A percentile compares a stretch with the other conserved stretches of the same genome.
Evolutionary conservation across 495 filamentous ascomycete genomes (phyloP).

Genomic region (Neurospora sp.): DNA sequence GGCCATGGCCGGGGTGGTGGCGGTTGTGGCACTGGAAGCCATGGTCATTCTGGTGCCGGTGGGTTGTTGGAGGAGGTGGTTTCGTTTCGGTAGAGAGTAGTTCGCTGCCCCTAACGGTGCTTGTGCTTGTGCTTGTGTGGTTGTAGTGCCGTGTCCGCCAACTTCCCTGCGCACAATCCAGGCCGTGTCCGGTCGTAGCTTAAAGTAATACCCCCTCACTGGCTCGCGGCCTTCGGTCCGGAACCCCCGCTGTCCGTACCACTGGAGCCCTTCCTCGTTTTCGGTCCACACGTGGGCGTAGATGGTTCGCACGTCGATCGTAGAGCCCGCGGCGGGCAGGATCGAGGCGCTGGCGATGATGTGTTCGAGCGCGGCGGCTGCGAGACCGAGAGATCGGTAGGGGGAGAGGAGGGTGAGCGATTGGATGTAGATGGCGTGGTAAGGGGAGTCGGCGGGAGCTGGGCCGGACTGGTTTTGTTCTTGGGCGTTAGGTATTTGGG

Average conservation of each 20-base stretch:
- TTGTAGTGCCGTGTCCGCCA: not conserved
- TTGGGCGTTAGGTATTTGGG: not conserved
- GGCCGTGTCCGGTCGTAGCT: slow-evolving; percentile 69
- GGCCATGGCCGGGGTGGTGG: not conserved
- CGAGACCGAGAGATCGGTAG: slow-evolving; percentile 72
- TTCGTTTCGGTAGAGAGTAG: not conserved
- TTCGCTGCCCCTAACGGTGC: not conserved
- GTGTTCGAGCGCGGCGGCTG: slow-evolving; percentile 55
- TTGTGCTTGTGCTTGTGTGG: not conserved
- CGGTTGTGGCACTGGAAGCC: not conserved
- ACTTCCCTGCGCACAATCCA: slow-evolving; percentile 53
- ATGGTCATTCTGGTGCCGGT: not conserved
- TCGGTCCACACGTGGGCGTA: slow-evolving; percentile 94
- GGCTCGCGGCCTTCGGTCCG: slow-evolving; percentile 35
- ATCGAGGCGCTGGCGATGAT: slow-evolving; percentile 36
- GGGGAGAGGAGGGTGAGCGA: slow-evolving; percentile 76
- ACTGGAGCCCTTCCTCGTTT: slow-evolving; percentile 74
- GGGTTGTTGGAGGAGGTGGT: not conserved
- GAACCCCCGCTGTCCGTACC: slow-evolving; percentile 84
- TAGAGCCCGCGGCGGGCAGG: slow-evolving; percentile 22
- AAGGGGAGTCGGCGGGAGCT: slow-evolving; percentile 11
- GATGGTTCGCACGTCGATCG: slow-evolving; percentile 41
- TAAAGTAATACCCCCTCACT: slow-evolving; percentile 72
- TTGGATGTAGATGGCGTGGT: slow-evolving; percentile 68
- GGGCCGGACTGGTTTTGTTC: not conserved